Conservation (phyloP, 2,329 filamentous ascomycete genomes). For the Pyrenochaeta sp. region DNA sequence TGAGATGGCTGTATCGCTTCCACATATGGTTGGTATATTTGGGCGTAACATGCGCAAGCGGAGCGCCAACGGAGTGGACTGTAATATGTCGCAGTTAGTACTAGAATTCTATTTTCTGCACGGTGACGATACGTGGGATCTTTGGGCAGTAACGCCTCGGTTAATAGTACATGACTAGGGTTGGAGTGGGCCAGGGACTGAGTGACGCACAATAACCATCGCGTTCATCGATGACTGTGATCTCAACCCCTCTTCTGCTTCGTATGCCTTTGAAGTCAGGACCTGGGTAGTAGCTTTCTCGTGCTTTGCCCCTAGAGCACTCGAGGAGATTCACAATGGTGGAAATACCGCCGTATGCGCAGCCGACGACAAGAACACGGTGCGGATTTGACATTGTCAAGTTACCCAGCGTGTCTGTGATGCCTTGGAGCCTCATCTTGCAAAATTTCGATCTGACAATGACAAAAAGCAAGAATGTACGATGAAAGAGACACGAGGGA, state of each 20-base stretch:
- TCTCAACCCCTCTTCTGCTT: conserved; percentile 66
- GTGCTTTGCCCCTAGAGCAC: conserved; percentile 65
- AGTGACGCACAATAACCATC: conserved; percentile 77
- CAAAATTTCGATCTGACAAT: conserved; percentile 24
- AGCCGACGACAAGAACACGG: conserved; percentile 71
- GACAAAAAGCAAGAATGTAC: conserved; percentile 2
- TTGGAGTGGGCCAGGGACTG: neutral
- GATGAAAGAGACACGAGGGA: neutral
- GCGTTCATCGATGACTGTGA: conserved; percentile 80
- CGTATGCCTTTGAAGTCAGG: conserved; percentile 46
- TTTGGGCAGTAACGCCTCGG: conserved; percentile 22
- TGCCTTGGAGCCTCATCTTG: conserved; percentile 41
- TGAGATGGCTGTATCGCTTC: conserved; percentile 73
- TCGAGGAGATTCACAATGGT: conserved; percentile 73
- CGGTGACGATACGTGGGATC: conserved; percentile 12
- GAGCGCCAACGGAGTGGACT: conserved; percentile 81
- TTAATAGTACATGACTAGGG: conserved; percentile 16
- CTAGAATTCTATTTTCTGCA: conserved; percentile 8
- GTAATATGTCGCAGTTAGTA: conserved; percentile 28
- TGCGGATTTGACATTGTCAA: conserved; percentile 44
- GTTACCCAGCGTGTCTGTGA: conserved; percentile 34
- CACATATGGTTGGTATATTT: conserved; percentile 73
- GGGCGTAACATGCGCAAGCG: conserved; percentile 72
- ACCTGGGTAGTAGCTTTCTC: conserved; percentile 54
- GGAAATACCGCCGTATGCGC: conserved; percentile 76